Conservation (phyloP, 306 rosid genomes). For the Castanea mollissima region DNA sequence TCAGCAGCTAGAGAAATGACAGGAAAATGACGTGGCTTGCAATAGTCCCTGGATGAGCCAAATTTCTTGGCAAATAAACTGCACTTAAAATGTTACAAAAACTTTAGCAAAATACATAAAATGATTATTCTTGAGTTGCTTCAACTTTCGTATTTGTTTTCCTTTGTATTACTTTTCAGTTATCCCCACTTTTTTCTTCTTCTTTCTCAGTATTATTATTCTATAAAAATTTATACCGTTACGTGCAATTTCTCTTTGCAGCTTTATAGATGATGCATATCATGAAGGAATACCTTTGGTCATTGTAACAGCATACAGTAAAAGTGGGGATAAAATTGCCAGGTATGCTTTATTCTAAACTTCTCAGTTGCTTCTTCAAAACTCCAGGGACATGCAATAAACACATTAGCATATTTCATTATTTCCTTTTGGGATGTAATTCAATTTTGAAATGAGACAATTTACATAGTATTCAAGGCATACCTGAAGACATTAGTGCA, state of each 20-base stretch:
- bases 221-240: not conserved
- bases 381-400: not conserved
- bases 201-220: not conserved
- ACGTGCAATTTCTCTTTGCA: constrained; percentile 38
- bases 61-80: no score
- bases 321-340: constrained; percentile 60
- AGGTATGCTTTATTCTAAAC: constrained; percentile 47
- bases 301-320: constrained; percentile 70
- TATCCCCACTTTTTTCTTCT: not conserved
- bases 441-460: not conserved
- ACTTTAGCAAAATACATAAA: no score
- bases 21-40: no score
- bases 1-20: no score
- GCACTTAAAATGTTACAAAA: no score
- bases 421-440: not conserved
- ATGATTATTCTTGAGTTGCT: no score
- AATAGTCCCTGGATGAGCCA: no score
- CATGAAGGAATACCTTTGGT: constrained; percentile 66
- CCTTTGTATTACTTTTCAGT: not conserved
- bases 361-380: not conserved
- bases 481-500: not conserved
- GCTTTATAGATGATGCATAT: constrained; percentile 81
- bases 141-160: no score
- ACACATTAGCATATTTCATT: not conserved
- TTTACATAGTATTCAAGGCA: not conserved